Evolutionary conservation across 495 filamentous ascomycete species (phyloP).

Genomic region (Podospora tetraspora): DNA sequence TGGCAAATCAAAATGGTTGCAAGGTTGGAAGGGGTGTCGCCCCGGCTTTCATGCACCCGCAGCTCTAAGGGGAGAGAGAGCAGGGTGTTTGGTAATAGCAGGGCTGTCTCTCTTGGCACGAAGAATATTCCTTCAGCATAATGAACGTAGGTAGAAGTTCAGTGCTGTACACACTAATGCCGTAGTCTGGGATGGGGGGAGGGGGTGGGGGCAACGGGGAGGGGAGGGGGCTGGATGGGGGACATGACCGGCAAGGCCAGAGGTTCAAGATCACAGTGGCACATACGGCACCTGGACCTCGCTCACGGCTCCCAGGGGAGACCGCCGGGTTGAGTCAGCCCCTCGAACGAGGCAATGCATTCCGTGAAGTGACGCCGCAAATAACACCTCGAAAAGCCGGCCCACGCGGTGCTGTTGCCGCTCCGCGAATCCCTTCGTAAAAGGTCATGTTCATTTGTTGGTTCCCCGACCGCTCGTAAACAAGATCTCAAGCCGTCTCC

Average conservation of each 20-base stretch:
- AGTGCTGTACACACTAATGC: slow-evolving; percentile 99
- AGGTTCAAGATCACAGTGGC: neutral
- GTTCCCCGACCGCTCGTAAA: slow-evolving; percentile 20
- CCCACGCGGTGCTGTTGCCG: slow-evolving; percentile 22
- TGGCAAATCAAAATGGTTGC: slow-evolving; percentile 34
- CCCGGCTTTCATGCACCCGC: slow-evolving; percentile 81
- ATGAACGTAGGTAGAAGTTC: slow-evolving; percentile 62
- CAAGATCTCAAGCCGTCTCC: slow-evolving; percentile 69
- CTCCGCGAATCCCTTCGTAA: slow-evolving; percentile 30
- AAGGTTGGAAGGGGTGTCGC: slow-evolving; percentile 44
- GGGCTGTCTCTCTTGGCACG: slow-evolving; percentile 85
- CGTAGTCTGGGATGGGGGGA: slow-evolving; percentile 35
- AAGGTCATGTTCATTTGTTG: slow-evolving; percentile 28
- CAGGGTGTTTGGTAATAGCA: slow-evolving; percentile 90
- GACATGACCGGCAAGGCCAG: neutral
- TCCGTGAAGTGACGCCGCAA: slow-evolving; percentile 31
- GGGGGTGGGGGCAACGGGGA: neutral
- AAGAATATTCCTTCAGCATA: slow-evolving; percentile 91
- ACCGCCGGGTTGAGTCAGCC: slow-evolving; percentile 14
- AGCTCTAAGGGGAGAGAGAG: slow-evolving; percentile 52
- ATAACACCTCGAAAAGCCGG: slow-evolving; percentile 35
- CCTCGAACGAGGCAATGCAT: slow-evolving; percentile 27
- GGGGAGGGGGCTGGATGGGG: neutral
- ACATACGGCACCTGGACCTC: slow-evolving; percentile 1
- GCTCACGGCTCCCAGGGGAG: neutral